Evolutionary conservation across 2,329 filamentous ascomycete genomes (phyloP).

Genomic region (Apiospora pterosperma): DNA sequence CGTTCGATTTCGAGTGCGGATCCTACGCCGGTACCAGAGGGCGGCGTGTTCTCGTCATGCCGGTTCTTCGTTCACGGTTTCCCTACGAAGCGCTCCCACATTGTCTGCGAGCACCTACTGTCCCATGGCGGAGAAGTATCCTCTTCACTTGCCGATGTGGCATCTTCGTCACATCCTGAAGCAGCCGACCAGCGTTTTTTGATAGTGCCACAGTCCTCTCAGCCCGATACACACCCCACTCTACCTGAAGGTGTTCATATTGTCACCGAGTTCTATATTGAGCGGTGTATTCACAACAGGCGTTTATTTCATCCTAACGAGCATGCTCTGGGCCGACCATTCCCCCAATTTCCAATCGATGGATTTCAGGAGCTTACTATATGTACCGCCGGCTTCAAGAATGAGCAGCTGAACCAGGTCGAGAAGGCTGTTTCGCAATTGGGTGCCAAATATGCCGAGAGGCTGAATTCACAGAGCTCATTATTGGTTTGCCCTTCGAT

Average conservation of each 20-base stretch:
- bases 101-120: slow-evolving; percentile 44
- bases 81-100: slow-evolving; percentile 44
- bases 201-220: slow-evolving; percentile 51
- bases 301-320: slow-evolving; percentile 63
- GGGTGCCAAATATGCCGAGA: slow-evolving; percentile 78
- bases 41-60: slow-evolving; percentile 51
- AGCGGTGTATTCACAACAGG: slow-evolving; percentile 80
- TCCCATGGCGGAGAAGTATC: slow-evolving; percentile 46
- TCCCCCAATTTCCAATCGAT: slow-evolving; percentile 65
- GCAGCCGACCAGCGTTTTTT: slow-evolving; percentile 42
- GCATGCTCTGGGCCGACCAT: slow-evolving; percentile 74
- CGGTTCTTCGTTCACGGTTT: slow-evolving; percentile 62
- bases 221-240: slow-evolving; percentile 40
- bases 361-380: slow-evolving; percentile 70
- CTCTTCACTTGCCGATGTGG: slow-evolving; percentile 38
- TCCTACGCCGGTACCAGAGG: slow-evolving; percentile 19
- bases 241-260: slow-evolving; percentile 40
- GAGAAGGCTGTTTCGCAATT: slow-evolving; percentile 72
- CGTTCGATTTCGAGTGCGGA: slow-evolving; percentile 16
- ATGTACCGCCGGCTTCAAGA: slow-evolving; percentile 78
- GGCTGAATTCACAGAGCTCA: slow-evolving; percentile 67
- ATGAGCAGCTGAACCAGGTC: slow-evolving; percentile 82
- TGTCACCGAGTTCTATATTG: slow-evolving; percentile 91
- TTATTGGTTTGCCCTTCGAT: slow-evolving; percentile 70
- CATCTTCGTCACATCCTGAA: slow-evolving; percentile 20